phyloP scores from a whole-genome alignment of 176 grass and related monocot genomes.

The Dactylis glomerata region DNA sequence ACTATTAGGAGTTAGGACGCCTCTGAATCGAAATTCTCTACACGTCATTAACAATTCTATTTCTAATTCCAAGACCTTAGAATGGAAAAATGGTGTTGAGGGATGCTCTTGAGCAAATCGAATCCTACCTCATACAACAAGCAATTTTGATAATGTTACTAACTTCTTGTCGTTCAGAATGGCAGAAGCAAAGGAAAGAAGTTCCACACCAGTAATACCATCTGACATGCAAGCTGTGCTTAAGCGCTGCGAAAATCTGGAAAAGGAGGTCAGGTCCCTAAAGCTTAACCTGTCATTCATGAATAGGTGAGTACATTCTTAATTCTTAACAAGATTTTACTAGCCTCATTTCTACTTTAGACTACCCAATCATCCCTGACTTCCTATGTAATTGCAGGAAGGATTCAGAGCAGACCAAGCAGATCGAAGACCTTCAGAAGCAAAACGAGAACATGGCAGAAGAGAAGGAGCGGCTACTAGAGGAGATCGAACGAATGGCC shows the following conservation, averaged over 20 bases:
- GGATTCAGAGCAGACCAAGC: conserved; percentile 81
- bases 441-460: conserved; percentile 59
- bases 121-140: neutral
- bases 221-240: conserved; percentile 60
- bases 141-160: neutral
- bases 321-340: neutral
- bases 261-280: conserved; percentile 75
- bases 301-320: conserved; percentile 41
- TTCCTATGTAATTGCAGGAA: conserved; percentile 37
- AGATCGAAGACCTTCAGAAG: conserved; percentile 77
- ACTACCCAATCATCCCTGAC: neutral
- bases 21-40: neutral
- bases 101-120: neutral
- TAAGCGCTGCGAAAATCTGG: conserved; percentile 63
- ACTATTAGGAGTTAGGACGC: neutral
- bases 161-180: conserved; percentile 46
- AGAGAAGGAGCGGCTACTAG: conserved; percentile 49
- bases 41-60: neutral
- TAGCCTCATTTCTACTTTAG: neutral
- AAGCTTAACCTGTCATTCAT: conserved; percentile 83
- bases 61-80: neutral
- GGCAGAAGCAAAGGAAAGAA: conserved; percentile 79
- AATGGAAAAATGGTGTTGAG: neutral
- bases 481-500: conserved; percentile 60
- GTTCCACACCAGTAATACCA: conserved; percentile 50